Conservation (phyloP, 768 basidiomycete species). For the Collybia nuda region DNA sequence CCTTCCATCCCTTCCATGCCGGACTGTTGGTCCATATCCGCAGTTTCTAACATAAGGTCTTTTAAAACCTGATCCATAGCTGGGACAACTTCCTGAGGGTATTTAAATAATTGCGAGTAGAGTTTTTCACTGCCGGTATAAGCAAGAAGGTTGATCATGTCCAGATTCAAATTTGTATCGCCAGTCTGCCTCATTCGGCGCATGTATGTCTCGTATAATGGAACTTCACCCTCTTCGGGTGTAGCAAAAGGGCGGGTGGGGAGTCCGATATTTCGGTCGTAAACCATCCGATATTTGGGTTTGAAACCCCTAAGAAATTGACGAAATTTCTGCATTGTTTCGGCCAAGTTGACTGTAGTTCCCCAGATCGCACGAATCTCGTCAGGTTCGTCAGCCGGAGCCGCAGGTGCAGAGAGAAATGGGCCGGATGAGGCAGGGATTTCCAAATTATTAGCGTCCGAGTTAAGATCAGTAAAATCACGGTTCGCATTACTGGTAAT, state of each 20-base stretch:
- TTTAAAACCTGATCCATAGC: constrained; percentile 97
- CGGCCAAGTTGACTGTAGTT: constrained; percentile 88
- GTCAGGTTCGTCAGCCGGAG: constrained; percentile 70
- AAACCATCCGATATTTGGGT: constrained; percentile 76
- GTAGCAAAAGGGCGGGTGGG: constrained; percentile 49
- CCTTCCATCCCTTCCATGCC: constrained; percentile 77
- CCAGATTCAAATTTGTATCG: constrained; percentile 92
- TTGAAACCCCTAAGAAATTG: constrained; percentile 93
- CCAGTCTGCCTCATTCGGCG: constrained; percentile 87
- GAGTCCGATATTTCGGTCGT: constrained; percentile 66
- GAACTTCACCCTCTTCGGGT: constrained; percentile 65
- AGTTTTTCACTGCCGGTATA: constrained; percentile 86
- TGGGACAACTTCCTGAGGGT: constrained; percentile 96
- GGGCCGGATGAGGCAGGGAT: constrained; percentile 57
- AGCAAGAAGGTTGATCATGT: constrained; percentile 80
- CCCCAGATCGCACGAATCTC: constrained; percentile 96
- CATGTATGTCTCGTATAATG: constrained; percentile 80
- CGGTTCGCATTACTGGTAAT: constrained; percentile 18
- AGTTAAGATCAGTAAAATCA: constrained; percentile 46
- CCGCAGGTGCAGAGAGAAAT: constrained; percentile 58
- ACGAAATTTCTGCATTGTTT: constrained; percentile 89
- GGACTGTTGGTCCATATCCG: constrained; percentile 74
- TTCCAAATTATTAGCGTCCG: constrained; percentile 59
- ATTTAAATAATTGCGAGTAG: constrained; percentile 81
- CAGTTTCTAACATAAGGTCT: constrained; percentile 87